These are phyloP conservation scores for Rhodomyrtus psidioides DNA, from an alignment of 441 rosid species.

Conservation along the genomic window DNA sequence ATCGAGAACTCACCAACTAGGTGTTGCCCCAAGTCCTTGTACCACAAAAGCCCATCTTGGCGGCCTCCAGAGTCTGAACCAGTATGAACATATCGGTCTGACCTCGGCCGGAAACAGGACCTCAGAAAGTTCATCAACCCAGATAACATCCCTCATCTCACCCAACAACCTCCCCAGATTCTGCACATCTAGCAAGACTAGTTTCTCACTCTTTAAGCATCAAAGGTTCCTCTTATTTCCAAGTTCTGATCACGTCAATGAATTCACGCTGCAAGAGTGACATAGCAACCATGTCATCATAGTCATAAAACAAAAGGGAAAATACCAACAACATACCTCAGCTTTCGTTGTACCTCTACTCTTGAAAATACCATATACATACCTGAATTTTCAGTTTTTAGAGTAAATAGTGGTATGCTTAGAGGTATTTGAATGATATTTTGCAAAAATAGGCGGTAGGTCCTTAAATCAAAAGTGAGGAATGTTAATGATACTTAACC, in stretches of 20 bases:
- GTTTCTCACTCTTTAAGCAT: neutral
- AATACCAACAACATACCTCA: neutral
- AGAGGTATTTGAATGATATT: neutral
- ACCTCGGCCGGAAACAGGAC: constrained; percentile 1
- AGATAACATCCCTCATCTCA: constrained; percentile 12
- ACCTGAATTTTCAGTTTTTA: neutral
- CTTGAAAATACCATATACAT: neutral
- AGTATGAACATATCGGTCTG: constrained; percentile 3
- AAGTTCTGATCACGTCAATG: neutral
- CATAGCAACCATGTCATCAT: neutral
- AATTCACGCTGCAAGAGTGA: neutral
- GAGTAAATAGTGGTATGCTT: neutral
- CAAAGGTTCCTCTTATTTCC: neutral
- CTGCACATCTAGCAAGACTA: neutral
- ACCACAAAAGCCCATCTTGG: constrained; percentile 11
- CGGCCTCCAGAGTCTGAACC: constrained; percentile 5
- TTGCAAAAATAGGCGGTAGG: neutral
- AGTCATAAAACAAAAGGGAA: neutral
- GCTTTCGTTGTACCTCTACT: neutral
- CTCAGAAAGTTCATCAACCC: constrained; percentile 4
- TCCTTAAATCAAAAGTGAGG: neutral
- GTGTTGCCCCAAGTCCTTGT: constrained; percentile 6
- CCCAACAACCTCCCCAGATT: neutral
- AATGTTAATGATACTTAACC: neutral
- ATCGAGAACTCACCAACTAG: constrained; percentile 4